A percentile compares a stretch with the other conserved stretches of the same genome.
These are phyloP conservation scores for Pyrenopolyporus hunteri DNA, from an alignment of 495 filamentous ascomycete species.

Conservation along the genomic window DNA sequence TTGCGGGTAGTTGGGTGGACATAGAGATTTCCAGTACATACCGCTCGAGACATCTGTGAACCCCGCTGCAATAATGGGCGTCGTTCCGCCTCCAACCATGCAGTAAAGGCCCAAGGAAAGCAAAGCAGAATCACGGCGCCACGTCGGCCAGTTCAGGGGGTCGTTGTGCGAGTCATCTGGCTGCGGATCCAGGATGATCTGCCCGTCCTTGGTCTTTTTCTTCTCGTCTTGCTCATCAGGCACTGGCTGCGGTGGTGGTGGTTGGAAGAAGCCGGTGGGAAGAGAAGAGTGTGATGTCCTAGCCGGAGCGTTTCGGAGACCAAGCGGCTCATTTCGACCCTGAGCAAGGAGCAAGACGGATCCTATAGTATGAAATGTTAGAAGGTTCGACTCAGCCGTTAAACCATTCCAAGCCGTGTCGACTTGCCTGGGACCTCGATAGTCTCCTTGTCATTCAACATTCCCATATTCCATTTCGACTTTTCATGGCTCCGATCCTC, in stretches of 20 bases:
- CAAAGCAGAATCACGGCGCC: constrained; percentile 82
- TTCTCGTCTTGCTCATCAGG: constrained; percentile 52
- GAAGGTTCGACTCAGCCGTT: constrained; percentile 5
- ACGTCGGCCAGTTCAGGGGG: constrained; percentile 88
- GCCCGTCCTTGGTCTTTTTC: constrained; percentile 82
- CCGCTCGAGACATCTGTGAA: constrained; percentile 77
- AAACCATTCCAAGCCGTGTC: neutral
- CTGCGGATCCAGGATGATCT: constrained; percentile 88
- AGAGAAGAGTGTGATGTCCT: constrained; percentile 79
- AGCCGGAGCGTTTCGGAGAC: constrained; percentile 74
- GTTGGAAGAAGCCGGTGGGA: constrained; percentile 60
- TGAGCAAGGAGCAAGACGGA: constrained; percentile 79
- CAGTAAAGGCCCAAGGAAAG: constrained; percentile 89
- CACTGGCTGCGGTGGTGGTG: constrained; percentile 26
- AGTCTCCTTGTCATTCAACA: constrained; percentile 80
- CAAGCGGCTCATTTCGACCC: constrained; percentile 81
- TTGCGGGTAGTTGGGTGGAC: neutral
- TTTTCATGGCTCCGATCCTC: constrained; percentile 14
- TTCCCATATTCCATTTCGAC: constrained; percentile 75
- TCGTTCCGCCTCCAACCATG: constrained; percentile 92
- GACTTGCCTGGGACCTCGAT: constrained; percentile 88
- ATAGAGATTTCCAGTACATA: constrained; percentile 36
- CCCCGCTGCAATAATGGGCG: constrained; percentile 86
- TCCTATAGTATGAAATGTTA: too few relatives aligned
- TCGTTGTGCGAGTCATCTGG: constrained; percentile 91